Conservation (phyloP, 2,329 filamentous ascomycete species). For the Diaporthe amygdali region DNA sequence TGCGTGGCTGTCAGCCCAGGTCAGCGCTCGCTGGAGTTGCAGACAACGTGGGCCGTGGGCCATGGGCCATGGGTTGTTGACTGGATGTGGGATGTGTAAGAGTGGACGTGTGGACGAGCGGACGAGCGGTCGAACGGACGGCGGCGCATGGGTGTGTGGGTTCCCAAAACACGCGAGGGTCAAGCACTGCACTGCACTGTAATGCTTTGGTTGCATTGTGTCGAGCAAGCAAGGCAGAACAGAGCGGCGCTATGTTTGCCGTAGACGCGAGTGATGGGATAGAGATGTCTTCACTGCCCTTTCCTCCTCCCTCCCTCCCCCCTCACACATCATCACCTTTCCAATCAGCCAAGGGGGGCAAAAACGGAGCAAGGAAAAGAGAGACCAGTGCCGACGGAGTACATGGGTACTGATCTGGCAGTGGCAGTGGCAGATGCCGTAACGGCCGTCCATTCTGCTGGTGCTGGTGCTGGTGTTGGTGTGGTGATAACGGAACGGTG, state of each 20-base stretch:
- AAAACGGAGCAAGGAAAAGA: background rate
- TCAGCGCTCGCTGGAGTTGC: background rate
- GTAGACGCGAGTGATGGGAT: background rate
- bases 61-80: background rate
- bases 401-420: no score
- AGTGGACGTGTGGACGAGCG: background rate
- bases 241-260: background rate
- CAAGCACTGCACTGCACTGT: background rate
- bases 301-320: no score
- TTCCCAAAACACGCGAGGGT: background rate
- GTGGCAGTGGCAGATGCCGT: no score
- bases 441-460: no score
- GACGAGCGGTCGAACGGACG: background rate
- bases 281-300: background rate
- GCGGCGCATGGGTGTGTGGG: background rate
- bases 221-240: background rate
- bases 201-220: background rate
- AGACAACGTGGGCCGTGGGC: background rate
- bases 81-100: background rate
- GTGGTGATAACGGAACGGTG: no score
- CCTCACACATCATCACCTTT: no score
- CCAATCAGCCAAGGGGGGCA: background rate
- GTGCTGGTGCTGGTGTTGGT: no score
- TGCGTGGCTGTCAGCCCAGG: background rate
- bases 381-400: background rate